phyloP scores from a whole-genome alignment of 371 early-diverging fungal genomes.

The Funneliformis caledonium region DNA sequence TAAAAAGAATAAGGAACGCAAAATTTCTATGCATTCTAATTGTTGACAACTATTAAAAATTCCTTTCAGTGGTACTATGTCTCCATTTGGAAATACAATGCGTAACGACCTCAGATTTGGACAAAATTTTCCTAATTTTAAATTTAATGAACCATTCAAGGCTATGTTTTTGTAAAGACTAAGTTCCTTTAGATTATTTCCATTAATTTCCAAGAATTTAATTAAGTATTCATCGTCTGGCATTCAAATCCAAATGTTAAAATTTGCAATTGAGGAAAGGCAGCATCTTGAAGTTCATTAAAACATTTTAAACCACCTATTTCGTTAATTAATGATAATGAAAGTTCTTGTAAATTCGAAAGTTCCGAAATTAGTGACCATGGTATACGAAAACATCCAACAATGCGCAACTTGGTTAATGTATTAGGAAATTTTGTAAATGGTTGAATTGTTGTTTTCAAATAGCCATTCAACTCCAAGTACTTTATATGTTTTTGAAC shows the following conservation, averaged over 20 bases:
- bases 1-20: too few species aligned
- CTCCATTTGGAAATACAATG: too few species aligned
- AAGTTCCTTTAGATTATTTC: not conserved
- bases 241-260: not conserved
- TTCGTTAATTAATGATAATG: not conserved
- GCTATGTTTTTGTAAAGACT: not conserved
- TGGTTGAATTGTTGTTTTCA: too few species aligned
- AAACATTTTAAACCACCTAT: too few species aligned
- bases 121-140: not conserved
- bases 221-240: not conserved
- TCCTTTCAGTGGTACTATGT: too few species aligned
- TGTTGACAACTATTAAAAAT: too few species aligned
- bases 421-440: not conserved
- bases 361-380: not conserved
- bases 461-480: too few species aligned
- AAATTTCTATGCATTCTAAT: too few species aligned
- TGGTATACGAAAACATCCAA: not conserved
- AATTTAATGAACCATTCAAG: not conserved
- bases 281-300: not conserved
- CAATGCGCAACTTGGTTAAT: not conserved
- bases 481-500: too few species aligned
- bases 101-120: too few species aligned
- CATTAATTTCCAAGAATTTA: not conserved
- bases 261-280: not conserved
- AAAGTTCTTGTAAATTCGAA: not conserved